Base-by-base conservation (phyloP, 768 basidiomycete species). In the Agaricus bisporus region DNA sequence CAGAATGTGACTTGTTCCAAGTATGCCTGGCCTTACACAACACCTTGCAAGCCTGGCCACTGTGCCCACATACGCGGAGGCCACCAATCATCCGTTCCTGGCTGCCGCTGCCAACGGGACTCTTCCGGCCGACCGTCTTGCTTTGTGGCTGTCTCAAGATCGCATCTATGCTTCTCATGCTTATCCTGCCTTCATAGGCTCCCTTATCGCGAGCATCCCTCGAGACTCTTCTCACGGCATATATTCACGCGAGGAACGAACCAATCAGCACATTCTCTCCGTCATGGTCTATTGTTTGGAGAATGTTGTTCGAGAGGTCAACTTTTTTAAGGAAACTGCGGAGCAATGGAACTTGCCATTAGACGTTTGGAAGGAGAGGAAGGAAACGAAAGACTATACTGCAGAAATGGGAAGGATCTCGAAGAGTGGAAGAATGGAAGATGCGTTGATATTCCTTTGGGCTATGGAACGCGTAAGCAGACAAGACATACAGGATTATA, bases 401-500 rank as follows among this genome's bases (percentile, higher is more conserved):
- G 85, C 86, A 9, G 84, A 86, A 65, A 83, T 90, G 81, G 73
- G 74, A 2, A 73, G 81, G 5, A 68, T 82, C 2, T 73, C 74
- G 3, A 66, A 70, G 5, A 60, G 66, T 14, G 77, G 73, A 3
- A 70, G 68, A 0, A 58, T 86, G 17, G 76, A 79, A 46, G 87
- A 90, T 39, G 84, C 83, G 0, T 66, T 91, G 18, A 70, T 89
- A 1, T 83, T 90, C 56, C 67, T 91, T 12, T 89, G 86, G 86
- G 83, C 83, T 0, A 89, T 89, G 86, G 88, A 89, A 64, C 76
- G 79, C 70, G 87, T 86, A 51, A 39, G 38, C 6, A 51, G 51
- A 10, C 6, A n/a, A 39, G 26, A 15, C 28, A 5, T 12, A 5
- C 12, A 15, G 11, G n/a, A 22, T 25, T 12, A 43, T 12, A 32